These are phyloP conservation scores for Skeletonema tropicum DNA, from an alignment of 108 stramenopile species.

Conservation along the genomic window DNA sequence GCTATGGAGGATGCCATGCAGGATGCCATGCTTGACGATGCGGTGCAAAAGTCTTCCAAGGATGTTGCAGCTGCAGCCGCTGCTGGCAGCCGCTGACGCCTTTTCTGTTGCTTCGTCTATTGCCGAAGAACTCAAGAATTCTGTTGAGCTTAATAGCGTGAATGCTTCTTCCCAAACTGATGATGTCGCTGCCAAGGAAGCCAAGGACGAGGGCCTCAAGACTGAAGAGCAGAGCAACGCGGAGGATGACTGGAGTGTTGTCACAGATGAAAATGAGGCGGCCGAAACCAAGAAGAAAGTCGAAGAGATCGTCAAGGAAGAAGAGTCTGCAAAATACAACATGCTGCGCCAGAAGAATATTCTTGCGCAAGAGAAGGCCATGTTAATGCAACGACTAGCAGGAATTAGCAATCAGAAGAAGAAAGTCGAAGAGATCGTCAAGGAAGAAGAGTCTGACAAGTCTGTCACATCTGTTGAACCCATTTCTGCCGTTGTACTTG, in stretches of 20 bases:
- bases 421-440: constrained; percentile 48
- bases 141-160: constrained; percentile 29
- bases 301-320: no score
- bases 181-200: constrained; percentile 31
- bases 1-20: constrained; percentile 39
- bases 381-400: constrained; percentile 23
- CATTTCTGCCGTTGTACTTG: constrained; percentile 38
- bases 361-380: constrained; percentile 30
- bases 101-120: constrained; percentile 50
- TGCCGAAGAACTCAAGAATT: constrained; percentile 34
- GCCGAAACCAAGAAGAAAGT: constrained; percentile 39
- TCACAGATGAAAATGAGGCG: constrained; percentile 38
- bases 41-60: background rate
- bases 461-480: constrained; percentile 12
- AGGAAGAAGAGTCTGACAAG: constrained; percentile 18
- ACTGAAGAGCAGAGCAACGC: constrained; percentile 16
- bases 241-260: constrained; percentile 59
- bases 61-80: constrained; percentile 6
- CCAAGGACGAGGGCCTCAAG: constrained; percentile 2
- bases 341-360: constrained; percentile 17
- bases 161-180: constrained; percentile 7
- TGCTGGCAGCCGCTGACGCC: constrained; percentile 17
- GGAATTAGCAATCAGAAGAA: constrained; percentile 3
- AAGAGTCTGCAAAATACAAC: constrained; percentile 18
- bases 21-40: constrained; percentile 20